Base-by-base conservation (phyloP, 345 rosid genomes). In the Eucalyptus shirleyi region DNA sequence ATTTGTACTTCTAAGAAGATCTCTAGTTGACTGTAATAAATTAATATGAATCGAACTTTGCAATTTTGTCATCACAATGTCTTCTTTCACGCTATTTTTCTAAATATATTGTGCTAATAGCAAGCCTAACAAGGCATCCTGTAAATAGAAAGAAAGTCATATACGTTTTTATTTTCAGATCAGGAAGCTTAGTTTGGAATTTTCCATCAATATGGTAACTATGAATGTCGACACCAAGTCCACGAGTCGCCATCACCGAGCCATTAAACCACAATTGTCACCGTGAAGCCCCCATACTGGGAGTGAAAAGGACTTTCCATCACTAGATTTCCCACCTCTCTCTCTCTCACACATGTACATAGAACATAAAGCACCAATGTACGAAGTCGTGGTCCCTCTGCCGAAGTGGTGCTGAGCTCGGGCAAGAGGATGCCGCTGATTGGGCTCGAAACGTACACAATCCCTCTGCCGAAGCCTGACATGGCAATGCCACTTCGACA, bases 401-500 rank as follows among this genome's bases (percentile, higher is more conserved):
- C n/a, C 8, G 47, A 44, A 59, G 89, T 82, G 50, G 40, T 60
- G 80, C 82, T 93, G 62, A 90, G 34, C n/a, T 92, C 94, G 24
- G 93, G 93, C 87, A 89, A 51, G 80, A 87, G 21, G 50, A 90
- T 94, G 93, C 95, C 95, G 8, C 55, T 90, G 5, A 8, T 96
- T 3, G 96, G 96, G 50, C 53, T 50, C 18, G 1, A 16, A 50
- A 50, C 17, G 53, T 47, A 47, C 49, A 11, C 49, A 47, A 47
- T 47, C 49, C 13, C 49, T 47, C 13, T 50, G 18, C 53, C 53
- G 17, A 16, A 16, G 53, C 53, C 18, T 50, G 53, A 50, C 18
- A 50, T 50, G 53, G 53, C 53, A 50, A 92, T 93, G 97, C 51
- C 99, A 97, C 88, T 95, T 96, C 28, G 97, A 97, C 89, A 96